Base-by-base conservation (phyloP, 2,329 filamentous ascomycete genomes). In the Trematosphaeria pertusa region DNA sequence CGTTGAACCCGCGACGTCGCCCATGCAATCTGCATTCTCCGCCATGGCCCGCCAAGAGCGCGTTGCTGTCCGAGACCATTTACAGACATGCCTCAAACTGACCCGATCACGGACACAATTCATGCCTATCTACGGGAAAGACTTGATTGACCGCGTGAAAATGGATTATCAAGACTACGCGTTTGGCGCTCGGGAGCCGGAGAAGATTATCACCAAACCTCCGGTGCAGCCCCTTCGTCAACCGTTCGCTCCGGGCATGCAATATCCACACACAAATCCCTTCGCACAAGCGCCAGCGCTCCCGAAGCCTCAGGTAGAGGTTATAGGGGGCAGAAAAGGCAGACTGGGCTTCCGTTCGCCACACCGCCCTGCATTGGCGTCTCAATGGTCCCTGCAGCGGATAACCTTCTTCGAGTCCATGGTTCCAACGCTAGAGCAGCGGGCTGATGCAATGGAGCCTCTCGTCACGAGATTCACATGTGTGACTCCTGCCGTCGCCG, bases 391-490 rank as follows among this genome's bases (percentile, higher is more conserved):
- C 46, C 84, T 88, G 41, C 84, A 86, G 53, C 85, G 86, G 43
- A 89, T 89, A 1, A 78, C 79, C 5, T 67, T 82, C 17, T 75
- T 92, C 37, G 78, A 78, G 28, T 78, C 82, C 3, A 83, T 94
- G 73, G 83, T 94, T n/a, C 84, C 86, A 14, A 91, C 86, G 0
- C 71, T 96, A 0, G 81, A 87, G 31, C 82, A 90, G 61, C 86
- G 91, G 18, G 86, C 91, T 1, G 81, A 85, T 40, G 78, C 80
- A 11, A 79, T 96, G 72, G 87, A 93, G 61, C 85, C 84, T 0
- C 86, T 82, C 2, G 87, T 99, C 42, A 85, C 88, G 54, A 90
- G 93, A 66, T 99, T 97, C 63, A 90, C 89, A 1, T 99, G 93
- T 61, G 86, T 96, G 24, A 97, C 94, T 0, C 94, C 94, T 2